Evolutionary conservation across 2,329 filamentous ascomycete species (phyloP).

Genomic region (Monilinia vaccinii-corymbosi): DNA sequence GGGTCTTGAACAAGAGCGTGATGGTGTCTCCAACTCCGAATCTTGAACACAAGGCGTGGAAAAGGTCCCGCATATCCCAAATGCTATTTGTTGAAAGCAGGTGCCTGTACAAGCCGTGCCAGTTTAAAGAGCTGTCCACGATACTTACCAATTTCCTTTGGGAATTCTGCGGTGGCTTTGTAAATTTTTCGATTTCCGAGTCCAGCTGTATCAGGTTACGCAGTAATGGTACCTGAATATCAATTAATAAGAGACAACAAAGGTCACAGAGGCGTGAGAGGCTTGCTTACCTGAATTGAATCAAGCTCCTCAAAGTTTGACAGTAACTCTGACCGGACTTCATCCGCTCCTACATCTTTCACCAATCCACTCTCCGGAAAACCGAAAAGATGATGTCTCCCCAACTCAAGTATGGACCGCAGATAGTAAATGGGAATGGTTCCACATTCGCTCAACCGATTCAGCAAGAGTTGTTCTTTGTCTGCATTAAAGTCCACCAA

Average conservation of each 20-base stretch:
- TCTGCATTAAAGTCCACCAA: neutral
- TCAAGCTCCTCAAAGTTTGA: neutral
- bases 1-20: neutral
- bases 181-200: neutral
- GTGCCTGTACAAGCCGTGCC: neutral
- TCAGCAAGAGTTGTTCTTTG: neutral
- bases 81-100: neutral
- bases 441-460: neutral
- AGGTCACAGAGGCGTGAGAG: fast-evolving
- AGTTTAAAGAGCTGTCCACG: neutral
- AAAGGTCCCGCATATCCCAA: neutral
- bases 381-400: neutral
- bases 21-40: neutral
- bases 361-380: neutral
- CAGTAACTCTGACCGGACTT: neutral
- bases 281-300: neutral
- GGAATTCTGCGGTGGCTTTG: fast-evolving
- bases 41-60: neutral
- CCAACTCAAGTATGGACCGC: neutral
- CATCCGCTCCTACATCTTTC: neutral
- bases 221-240: neutral
- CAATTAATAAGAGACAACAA: neutral
- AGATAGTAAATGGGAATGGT: neutral
- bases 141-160: fast-evolving
- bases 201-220: neutral